Conservation (phyloP, 2,329 filamentous ascomycete genomes). For the Trichoderma afroharzianum region DNA sequence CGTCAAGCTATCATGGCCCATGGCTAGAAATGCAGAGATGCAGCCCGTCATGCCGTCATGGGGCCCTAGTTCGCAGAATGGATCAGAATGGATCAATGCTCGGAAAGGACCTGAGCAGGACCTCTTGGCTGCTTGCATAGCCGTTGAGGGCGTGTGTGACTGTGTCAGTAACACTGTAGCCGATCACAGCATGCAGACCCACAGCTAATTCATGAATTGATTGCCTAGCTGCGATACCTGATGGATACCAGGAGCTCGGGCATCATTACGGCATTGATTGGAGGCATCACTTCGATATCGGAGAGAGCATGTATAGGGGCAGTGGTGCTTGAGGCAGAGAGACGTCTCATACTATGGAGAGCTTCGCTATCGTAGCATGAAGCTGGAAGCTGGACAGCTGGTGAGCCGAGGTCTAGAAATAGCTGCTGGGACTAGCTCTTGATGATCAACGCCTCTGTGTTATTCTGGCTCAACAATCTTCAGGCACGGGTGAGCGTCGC, state of each 20-base stretch:
- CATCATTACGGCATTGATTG: neutral
- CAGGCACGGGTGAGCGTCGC: neutral
- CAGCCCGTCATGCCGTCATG: neutral
- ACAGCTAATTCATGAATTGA: neutral
- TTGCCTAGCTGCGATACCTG: neutral
- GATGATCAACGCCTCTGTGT: neutral
- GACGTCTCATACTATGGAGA: too few species aligned
- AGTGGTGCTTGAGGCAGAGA: neutral
- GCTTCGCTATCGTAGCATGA: neutral
- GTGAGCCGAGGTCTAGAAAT: neutral
- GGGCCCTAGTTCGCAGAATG: neutral
- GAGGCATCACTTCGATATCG: neutral
- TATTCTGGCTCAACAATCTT: neutral
- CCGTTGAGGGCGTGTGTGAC: neutral
- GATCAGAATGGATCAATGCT: neutral
- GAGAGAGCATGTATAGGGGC: neutral
- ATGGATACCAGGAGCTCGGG: neutral
- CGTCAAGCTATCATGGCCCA: neutral
- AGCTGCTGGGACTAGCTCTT: neutral
- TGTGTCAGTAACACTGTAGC: conserved; percentile 11
- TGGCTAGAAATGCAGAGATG: neutral
- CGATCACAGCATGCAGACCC: conserved; percentile 6
- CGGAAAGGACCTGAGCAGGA: neutral
- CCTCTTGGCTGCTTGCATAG: neutral
- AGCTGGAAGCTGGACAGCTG: neutral